A percentile compares a stretch with the other conserved stretches of the same genome.
Conservation (phyloP, 345 rosid species). For the Excoecaria cochinchinensis region DNA sequence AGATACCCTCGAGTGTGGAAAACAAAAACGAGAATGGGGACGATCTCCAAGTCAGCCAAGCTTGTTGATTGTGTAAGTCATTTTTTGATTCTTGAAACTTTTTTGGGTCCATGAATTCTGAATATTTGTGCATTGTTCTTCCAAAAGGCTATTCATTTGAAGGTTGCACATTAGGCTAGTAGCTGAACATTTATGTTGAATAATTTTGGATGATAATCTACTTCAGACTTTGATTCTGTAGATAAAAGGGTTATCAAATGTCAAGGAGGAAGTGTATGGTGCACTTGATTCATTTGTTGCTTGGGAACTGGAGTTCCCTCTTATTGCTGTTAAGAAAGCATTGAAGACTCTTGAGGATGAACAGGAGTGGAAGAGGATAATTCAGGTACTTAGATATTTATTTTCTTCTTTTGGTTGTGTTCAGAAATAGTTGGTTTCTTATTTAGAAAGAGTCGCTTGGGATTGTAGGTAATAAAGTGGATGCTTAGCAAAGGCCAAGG, state of each 20-base stretch:
- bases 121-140: background rate
- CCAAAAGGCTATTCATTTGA: background rate
- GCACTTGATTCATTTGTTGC: conserved; percentile 93
- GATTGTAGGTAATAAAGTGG: conserved; percentile 76
- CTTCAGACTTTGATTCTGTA: conserved; percentile 22
- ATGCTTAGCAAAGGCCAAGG: conserved; percentile 99
- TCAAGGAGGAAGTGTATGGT: conserved; percentile 91
- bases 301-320: conserved; percentile 93
- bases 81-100: background rate
- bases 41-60: conserved; percentile 72
- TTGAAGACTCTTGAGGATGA: conserved; percentile 67
- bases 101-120: background rate
- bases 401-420: background rate
- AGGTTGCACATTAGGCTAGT: background rate
- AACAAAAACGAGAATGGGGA: conserved; percentile 64
- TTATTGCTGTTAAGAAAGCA: conserved; percentile 88
- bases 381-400: conserved; percentile 50
- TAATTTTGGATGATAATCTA: background rate
- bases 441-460: background rate
- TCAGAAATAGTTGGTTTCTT: background rate
- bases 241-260: conserved; percentile 74
- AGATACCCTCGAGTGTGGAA: conserved; percentile 93
- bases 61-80: conserved; percentile 62
- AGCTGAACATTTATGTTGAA: background rate
- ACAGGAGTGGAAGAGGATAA: conserved; percentile 87